Evolutionary conservation across 768 basidiomycete genomes (phyloP), one percentile per base, ranked within the genome.

Genomic region (Dacryopinax spathularia): DNA sequence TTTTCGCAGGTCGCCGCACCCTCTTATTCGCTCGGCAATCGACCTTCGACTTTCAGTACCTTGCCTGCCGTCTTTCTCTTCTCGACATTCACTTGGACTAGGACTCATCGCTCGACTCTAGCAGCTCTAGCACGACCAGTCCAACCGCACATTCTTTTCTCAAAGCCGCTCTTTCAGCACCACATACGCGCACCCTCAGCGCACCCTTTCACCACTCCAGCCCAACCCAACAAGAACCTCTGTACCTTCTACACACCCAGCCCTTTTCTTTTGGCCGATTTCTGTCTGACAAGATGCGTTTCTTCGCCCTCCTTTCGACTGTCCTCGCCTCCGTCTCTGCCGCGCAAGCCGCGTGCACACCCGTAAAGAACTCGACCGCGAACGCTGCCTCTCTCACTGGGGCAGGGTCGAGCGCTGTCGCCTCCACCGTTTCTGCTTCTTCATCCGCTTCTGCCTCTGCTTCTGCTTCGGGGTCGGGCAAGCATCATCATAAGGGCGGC

Each of bases 331-430:
- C 31, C 20, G 29, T 20, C 10, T 9, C 18, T 18, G 48, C 48
- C 48, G 48, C 48, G 48, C 48, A 56, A 56, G 48, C 48, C 48
- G 48, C 48, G 48, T 56, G 48, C 48, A 56, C 48, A 9, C 48
- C 48, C 25, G 48, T 56, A 27, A 22, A 29, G 25, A 56, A 56
- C 48, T 56, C 48, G 10, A 56, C 48, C 10, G 5, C 29, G 3
- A 56, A 56, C 48, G 48, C 25, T 5, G 48, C 48, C 25, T 56
- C 48, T 20, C 25, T 56, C 48, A 56, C 48, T 29, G 48, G 25
- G 9, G 29, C n/a, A 31, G 25, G 48, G 13, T 7, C 5, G 5
- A 22, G 18, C 25, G 10, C 31, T 29, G 15, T 56, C 48, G 13
- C 25, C 48, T 27, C 18, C 48, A 3, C 25, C 22, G 12, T 29